Evolutionary conservation across 441 rosid species (phyloP), one percentile per base, ranked within the genome.

Genomic region (Bocquillonia castaneifolia): DNA sequence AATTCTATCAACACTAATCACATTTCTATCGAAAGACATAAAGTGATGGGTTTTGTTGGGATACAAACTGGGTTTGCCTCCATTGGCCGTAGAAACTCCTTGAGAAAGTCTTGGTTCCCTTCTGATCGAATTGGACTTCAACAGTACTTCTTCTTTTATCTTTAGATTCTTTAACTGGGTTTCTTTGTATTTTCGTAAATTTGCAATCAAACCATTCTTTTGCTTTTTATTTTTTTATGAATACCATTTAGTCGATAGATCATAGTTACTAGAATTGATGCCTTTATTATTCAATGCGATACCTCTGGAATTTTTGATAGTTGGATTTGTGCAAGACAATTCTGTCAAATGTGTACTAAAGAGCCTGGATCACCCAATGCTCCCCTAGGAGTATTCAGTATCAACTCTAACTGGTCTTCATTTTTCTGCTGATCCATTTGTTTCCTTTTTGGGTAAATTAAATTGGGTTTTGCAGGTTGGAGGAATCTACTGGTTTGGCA

Each of bases 61-160:
- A 88, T 93, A 52, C 93, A 89, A 71, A 91, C 99, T 29, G 97
- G 96, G 44, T 91, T 91, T 72, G 78, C 72, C 22, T 88, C 97
- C 1, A 20, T 72, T 2, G 92, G 85, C 18, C 81, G 97, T 48
- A 83, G 99, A 70, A 77, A 70, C 65, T 87, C 99, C 3, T 82
- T 93, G 68, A 80, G 97, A 82, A 82, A 70, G 77, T 91, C 97
- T 0, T 91, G 96, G 97, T 79, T 91, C 93, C 97, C 99, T 42
- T 83, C 93, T 61, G 89, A 89, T 82, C 90, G 71, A 15, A 83
- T 84, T 65, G 88, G 84, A n/a, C 93, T 88, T 76, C 86, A 85
- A 82, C 88, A 88, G 98, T 93, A 74, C 26, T 2, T 28, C 2
- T 2, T 18, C 36, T 45, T 29, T 52, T 10, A 13, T 39, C 14